Base-by-base conservation (phyloP, 352 stramenopile genomes). In the Phytophthora colocasiae region DNA sequence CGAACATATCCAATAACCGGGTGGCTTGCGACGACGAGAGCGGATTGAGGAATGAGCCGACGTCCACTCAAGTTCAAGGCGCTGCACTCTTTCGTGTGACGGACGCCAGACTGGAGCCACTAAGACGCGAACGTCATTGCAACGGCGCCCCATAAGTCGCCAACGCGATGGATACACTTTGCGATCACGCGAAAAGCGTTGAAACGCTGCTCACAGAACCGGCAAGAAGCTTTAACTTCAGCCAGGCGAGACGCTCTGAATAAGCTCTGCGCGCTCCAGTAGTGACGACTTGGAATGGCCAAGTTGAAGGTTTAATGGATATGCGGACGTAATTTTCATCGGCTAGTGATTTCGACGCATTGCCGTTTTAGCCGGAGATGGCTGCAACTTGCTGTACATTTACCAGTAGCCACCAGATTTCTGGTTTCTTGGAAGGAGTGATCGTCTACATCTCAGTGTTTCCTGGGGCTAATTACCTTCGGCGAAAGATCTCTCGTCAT, bases 41-140 rank as follows among this genome's bases (percentile, higher is more conserved):
- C 43, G 10, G 56, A 55, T 77, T 77, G 48, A n/a, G 54, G 63
- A 81, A 60, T 79, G 66, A 75, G 47, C 29, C 51, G 44, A 46
- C 49, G 41, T 34, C 39, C 17, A n/a, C 38, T 36, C 63, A 70
- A 56, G 55, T 70, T 66, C 55, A 70, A 70, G 26, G 10, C 44
- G 29, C 15, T 36, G 31, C 31, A 36, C 54, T 51, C 43, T 67
- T 61, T 66, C 38, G 58, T 62, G 29, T 59, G 50, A 46, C 34
- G 43, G 52, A 59, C 58, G 34, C 40, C 56, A 63, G 53, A 61
- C 22, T 19, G 15, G 46, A 46, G 38, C 49, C 36, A 51, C 41
- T 34, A 17, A 46, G n/a, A 14, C 32, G 32, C 41, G 41, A 27
- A 29, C 8, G 41, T 31, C 38, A 17, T 41, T 17, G 15, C 11